Base-by-base conservation (phyloP, 371 early-diverging fungal species). In the Haplosporangium sp. region DNA sequence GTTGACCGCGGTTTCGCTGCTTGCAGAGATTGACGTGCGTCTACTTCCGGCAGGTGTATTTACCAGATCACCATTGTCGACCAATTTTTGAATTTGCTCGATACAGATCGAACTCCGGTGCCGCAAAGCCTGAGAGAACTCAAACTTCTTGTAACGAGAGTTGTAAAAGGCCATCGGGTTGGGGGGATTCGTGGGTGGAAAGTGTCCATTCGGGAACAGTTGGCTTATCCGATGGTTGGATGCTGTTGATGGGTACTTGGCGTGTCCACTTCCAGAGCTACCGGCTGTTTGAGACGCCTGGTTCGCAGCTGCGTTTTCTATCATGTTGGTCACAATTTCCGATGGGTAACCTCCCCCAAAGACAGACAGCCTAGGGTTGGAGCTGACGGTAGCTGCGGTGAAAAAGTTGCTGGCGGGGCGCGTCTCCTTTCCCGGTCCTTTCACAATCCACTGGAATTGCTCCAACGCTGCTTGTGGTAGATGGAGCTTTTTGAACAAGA, bases 101-200 rank as follows among this genome's bases (percentile, higher is more conserved):
- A 81, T 47, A 14, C 76, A 65, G 6, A 81, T 46, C 13, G 73
- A 61, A 53, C 82, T 81, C 41, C 82, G 56, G 6, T 82, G 77
- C 21, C 81, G 57, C 18, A 82, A 21, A 6, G 52, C 63, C 41
- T 73, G 81, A 0, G 77, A 62, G 36, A 82, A 82, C 51, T 82
- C 82, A 52, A 81, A 82, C 61, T 82, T 82, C 55, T 82, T 82
- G 58, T 81, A 82, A n/a, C 73, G 62, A n/a, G 81, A 76, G 47
- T 73, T 75, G 41, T 76, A 77, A 37, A 77, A 72, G 7, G 68
- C 53, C 41, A 64, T 29, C 1, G 79, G 68, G 51, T 64, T 72
- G 16, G 72, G 77, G 7, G 71, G 64, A 40, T 43, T 63, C 23
- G 64, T 36, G 21, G 60, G 11, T 10, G 65, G 61, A 11, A 65